Conservation (phyloP, 2,329 filamentous ascomycete species). For the Paecilomyces dactylethromorphus region DNA sequence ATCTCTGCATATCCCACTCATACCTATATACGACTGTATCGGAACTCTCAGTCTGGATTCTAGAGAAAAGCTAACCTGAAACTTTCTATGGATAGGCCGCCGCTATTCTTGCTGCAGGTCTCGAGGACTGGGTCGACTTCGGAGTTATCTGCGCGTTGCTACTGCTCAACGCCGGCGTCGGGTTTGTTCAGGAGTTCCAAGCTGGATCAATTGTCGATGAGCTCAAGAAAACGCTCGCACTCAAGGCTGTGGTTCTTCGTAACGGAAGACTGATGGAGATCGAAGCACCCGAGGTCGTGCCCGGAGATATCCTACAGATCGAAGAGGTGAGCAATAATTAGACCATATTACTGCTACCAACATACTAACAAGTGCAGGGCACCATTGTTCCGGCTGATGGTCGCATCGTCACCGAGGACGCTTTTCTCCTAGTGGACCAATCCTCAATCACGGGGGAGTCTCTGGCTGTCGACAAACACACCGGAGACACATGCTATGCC, state of each 20-base stretch:
- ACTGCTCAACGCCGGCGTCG: conserved; percentile 75
- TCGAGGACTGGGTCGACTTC: conserved; percentile 87
- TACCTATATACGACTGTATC: too few species aligned
- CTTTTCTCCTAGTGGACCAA: conserved; percentile 85
- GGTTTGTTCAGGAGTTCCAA: conserved; percentile 85
- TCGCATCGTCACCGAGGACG: conserved; percentile 73
- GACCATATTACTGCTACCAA: background rate
- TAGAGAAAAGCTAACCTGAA: background rate
- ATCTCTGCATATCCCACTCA: too few species aligned
- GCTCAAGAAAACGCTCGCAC: conserved; percentile 80
- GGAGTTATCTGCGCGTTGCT: conserved; percentile 82
- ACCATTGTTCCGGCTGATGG: conserved; percentile 88
- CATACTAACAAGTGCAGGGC: conserved; percentile 42
- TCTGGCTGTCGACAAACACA: conserved; percentile 82
- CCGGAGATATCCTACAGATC: conserved; percentile 82
- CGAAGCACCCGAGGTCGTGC: conserved; percentile 76
- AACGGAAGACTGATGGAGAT: conserved; percentile 71
- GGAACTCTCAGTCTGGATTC: background rate
- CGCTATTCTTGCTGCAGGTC: conserved; percentile 72
- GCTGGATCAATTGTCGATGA: conserved; percentile 86
- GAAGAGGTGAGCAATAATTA: conserved; percentile 54
- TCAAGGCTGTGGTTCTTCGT: conserved; percentile 82
- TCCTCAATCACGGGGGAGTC: conserved; percentile 89
- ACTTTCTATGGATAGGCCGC: conserved; percentile 47
- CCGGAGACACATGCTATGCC: conserved; percentile 72